Conservation (phyloP, 208 protist species). For the Leishmania aethiopica region DNA sequence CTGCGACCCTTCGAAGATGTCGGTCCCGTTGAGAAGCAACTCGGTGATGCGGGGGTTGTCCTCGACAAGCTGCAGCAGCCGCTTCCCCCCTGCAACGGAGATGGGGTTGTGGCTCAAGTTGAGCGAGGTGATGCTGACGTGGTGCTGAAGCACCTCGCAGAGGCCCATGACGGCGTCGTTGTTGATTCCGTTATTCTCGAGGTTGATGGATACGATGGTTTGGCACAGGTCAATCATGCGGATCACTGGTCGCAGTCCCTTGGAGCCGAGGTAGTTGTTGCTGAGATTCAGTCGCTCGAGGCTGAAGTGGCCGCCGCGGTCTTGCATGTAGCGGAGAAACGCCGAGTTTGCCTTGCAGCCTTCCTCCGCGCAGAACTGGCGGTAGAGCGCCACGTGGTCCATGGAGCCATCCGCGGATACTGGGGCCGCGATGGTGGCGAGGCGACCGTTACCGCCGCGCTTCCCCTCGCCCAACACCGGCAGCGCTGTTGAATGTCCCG, state of each 20-base stretch:
- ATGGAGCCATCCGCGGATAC: slow-evolving; percentile 10
- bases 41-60: slow-evolving; percentile 69
- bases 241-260: slow-evolving; percentile 81
- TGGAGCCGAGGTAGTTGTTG: slow-evolving; percentile 90
- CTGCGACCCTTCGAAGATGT: slow-evolving; percentile 79
- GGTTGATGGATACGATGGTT: slow-evolving; percentile 72
- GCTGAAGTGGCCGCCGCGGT: slow-evolving; percentile 24
- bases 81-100: slow-evolving; percentile 71
- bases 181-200: slow-evolving; percentile 83
- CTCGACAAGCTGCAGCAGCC: slow-evolving; percentile 75
- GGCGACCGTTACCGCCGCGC: not conserved
- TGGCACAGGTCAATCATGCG: slow-evolving; percentile 83
- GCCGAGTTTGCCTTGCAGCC: slow-evolving; percentile 84
- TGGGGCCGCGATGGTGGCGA: slow-evolving; percentile 2
- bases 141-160: slow-evolving; percentile 67
- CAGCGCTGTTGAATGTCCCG: slow-evolving; percentile 4
- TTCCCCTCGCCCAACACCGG: not conserved
- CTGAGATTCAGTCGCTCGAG: slow-evolving; percentile 56
- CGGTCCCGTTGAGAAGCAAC: slow-evolving; percentile 71
- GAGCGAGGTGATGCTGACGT: slow-evolving; percentile 66
- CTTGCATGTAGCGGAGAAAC: slow-evolving; percentile 66
- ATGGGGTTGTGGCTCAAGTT: slow-evolving; percentile 86
- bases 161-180: slow-evolving; percentile 74
- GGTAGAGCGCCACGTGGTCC: slow-evolving; percentile 70
- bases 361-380: slow-evolving; percentile 74